These are phyloP conservation scores for Buxus sempervirens DNA, from an alignment of 164 flowering plant species.

Conservation along the genomic window DNA sequence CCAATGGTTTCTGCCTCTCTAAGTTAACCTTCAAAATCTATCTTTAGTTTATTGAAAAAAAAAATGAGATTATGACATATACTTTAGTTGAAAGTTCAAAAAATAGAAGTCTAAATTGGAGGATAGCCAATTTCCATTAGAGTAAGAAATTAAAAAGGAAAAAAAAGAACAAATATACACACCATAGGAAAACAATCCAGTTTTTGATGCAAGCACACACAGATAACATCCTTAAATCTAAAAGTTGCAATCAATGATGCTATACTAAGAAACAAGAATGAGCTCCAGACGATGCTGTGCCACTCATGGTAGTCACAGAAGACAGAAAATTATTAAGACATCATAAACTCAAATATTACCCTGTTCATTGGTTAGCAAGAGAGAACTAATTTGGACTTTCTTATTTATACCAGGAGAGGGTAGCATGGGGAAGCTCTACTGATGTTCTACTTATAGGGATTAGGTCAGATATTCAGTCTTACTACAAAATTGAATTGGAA, in stretches of 20 bases:
- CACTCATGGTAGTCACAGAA: neutral
- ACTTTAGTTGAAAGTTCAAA: neutral
- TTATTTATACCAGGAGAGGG: neutral
- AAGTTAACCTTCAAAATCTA: neutral
- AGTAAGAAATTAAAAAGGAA: neutral
- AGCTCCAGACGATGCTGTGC: neutral
- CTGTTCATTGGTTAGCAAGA: neutral
- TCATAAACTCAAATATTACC: neutral
- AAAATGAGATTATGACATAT: neutral
- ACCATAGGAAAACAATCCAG: neutral
- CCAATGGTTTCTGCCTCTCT: neutral
- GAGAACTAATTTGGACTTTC: neutral
- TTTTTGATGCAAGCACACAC: neutral
- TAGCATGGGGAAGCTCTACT: neutral
- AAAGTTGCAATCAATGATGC: neutral
- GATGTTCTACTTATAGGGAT: neutral
- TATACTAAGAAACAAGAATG: neutral
- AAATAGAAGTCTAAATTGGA: neutral
- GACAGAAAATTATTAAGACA: neutral
- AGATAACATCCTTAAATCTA: neutral
- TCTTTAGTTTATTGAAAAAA: neutral
- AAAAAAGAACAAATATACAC: neutral
- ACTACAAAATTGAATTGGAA: neutral
- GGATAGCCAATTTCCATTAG: neutral
- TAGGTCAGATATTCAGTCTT: neutral